Evolutionary conservation across 352 stramenopile genomes (phyloP).

Genomic region (Pythium aquatile): DNA sequence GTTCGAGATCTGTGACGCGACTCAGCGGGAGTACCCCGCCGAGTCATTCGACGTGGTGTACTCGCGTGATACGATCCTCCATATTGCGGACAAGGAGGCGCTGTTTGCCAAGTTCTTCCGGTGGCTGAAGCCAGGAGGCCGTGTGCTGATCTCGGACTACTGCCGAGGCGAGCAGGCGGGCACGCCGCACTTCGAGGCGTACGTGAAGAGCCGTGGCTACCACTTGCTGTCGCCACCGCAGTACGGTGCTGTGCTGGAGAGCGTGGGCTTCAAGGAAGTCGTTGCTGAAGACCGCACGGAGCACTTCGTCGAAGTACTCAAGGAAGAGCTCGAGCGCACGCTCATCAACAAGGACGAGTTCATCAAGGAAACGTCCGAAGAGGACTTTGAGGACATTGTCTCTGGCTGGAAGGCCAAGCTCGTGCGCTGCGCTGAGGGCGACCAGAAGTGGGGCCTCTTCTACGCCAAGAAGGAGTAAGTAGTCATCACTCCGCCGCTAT

Average conservation of each 20-base stretch:
- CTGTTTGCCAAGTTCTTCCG: constrained; percentile 61
- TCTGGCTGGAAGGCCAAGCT: constrained; percentile 40
- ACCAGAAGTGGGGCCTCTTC: constrained; percentile 47
- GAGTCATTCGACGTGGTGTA: constrained; percentile 54
- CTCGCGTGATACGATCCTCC: constrained; percentile 72
- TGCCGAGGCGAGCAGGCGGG: constrained; percentile 30
- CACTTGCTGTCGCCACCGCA: constrained; percentile 27
- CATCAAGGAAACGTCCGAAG: constrained; percentile 34
- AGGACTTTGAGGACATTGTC: constrained; percentile 39
- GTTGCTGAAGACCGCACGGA: constrained; percentile 36
- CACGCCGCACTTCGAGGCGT: constrained; percentile 33
- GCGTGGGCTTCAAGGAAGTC: constrained; percentile 33
- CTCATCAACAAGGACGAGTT: constrained; percentile 31
- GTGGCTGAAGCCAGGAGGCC: constrained; percentile 64
- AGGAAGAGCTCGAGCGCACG: constrained; percentile 34
- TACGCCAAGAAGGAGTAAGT: constrained; percentile 11
- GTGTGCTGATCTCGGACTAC: constrained; percentile 62
- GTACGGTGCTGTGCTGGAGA: constrained; percentile 29
- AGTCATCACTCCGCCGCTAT: background rate
- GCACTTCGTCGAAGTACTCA: constrained; percentile 35
- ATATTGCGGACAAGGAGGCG: constrained; percentile 57
- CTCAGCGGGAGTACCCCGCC: constrained; percentile 23
- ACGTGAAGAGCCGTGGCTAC: constrained; percentile 36
- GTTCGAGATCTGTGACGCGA: constrained; percentile 44
- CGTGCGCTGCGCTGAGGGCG: constrained; percentile 37